These are phyloP conservation scores for Ricinus communis DNA, from an alignment of 345 rosid genomes.

Conservation along the genomic window DNA sequence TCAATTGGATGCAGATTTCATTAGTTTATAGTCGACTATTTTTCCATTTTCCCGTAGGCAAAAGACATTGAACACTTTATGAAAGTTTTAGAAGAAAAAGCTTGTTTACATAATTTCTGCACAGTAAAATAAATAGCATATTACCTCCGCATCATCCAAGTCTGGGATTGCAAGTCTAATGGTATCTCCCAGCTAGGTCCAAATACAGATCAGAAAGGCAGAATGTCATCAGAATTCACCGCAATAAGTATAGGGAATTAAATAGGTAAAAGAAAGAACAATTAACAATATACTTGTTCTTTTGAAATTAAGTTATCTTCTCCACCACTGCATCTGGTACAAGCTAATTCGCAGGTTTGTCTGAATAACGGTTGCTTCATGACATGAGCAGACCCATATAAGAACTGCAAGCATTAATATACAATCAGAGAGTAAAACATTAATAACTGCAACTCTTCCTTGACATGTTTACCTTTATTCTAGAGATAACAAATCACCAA, in stretches of 20 bases:
- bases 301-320: slow-evolving; percentile 50
- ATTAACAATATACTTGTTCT: slow-evolving; percentile 52
- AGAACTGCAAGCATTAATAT: slow-evolving; percentile 55
- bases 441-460: neutral
- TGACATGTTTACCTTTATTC: neutral
- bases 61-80: too few species aligned
- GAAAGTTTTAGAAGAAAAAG: too few species aligned
- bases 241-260: slow-evolving; percentile 1
- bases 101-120: neutral
- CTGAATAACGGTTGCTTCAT: slow-evolving; percentile 60
- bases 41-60: too few species aligned
- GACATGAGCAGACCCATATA: slow-evolving; percentile 77
- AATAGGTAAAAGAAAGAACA: neutral
- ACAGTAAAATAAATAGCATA: neutral
- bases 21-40: neutral
- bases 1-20: neutral
- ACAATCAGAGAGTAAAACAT: neutral
- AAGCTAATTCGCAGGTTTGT: slow-evolving; percentile 69
- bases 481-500: neutral
- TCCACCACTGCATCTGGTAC: slow-evolving; percentile 49
- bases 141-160: slow-evolving; percentile 60
- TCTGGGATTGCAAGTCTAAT: slow-evolving; percentile 55
- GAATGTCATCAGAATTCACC: slow-evolving; percentile 12
- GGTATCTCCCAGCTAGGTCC: slow-evolving; percentile 57
- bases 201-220: slow-evolving; percentile 15